A percentile compares a stretch with the other conserved stretches of the same genome.
phyloP scores from a whole-genome alignment of 2,329 filamentous ascomycete genomes.

The Rutstroemia sydowiana region DNA sequence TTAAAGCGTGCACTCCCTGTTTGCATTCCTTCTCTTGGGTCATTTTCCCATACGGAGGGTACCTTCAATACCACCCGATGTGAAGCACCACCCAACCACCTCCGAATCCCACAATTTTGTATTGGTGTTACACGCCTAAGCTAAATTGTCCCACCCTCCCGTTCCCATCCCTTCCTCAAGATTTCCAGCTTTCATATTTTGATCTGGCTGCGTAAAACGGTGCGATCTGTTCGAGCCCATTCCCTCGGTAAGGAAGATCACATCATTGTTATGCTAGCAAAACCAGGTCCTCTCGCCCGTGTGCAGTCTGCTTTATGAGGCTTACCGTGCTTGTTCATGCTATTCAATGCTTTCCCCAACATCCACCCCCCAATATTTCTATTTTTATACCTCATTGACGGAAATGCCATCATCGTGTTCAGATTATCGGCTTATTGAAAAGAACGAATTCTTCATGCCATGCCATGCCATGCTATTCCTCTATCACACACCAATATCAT shows the following conservation, averaged over 20 bases:
- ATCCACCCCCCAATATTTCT: neutral
- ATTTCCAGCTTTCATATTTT: no score
- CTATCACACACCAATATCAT: neutral
- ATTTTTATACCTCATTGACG: neutral
- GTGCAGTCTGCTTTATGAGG: neutral
- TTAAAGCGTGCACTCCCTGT: constrained; percentile 3
- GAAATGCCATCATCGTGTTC: neutral
- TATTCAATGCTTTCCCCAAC: neutral
- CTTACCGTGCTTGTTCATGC: neutral
- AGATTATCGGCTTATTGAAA: neutral
- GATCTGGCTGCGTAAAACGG: constrained; percentile 1
- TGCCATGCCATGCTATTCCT: neutral
- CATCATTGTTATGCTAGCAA: neutral
- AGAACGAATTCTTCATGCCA: neutral
- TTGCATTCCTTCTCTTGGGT: constrained; percentile 3
- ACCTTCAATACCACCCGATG: neutral
- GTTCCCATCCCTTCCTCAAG: neutral
- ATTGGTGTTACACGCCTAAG: neutral
- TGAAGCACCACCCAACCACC: neutral
- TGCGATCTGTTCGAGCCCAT: constrained; percentile 8
- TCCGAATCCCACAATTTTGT: neutral
- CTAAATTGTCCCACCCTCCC: neutral
- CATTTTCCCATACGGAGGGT: neutral
- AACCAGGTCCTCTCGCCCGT: neutral
- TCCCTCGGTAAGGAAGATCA: constrained; percentile 6